These are phyloP conservation scores for Balakata baccata DNA, from an alignment of 345 rosid genomes.

Conservation along the genomic window DNA sequence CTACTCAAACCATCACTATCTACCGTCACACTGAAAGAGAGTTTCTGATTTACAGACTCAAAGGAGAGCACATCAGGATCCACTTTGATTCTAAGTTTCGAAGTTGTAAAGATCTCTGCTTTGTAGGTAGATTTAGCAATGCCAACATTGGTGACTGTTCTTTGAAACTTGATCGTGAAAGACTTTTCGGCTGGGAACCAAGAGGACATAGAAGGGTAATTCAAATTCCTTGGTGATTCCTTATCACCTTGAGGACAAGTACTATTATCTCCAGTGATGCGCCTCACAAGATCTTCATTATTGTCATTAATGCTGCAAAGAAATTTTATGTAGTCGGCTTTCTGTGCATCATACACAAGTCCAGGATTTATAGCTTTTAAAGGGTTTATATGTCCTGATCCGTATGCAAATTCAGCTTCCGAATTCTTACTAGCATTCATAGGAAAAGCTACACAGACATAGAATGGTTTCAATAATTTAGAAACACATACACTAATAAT, in stretches of 20 bases:
- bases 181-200: background rate
- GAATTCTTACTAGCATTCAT: slow-evolving; percentile 26
- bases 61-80: slow-evolving; percentile 30
- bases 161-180: slow-evolving; percentile 21
- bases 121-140: slow-evolving; percentile 31
- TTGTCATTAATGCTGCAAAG: slow-evolving; percentile 31
- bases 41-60: slow-evolving; percentile 22
- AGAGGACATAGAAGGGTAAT: slow-evolving; percentile 38
- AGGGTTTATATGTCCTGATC: slow-evolving; percentile 43
- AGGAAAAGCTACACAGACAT: slow-evolving; percentile 25
- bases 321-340: slow-evolving; percentile 38
- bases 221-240: slow-evolving; percentile 26
- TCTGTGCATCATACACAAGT: slow-evolving; percentile 35
- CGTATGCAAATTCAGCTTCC: slow-evolving; percentile 39
- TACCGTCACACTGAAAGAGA: slow-evolving; percentile 28
- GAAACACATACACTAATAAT: background rate
- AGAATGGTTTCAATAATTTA: background rate
- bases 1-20: slow-evolving; percentile 19
- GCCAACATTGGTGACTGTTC: slow-evolving; percentile 44
- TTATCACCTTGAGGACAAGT: slow-evolving; percentile 12
- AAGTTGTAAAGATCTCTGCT: slow-evolving; percentile 9
- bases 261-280: slow-evolving; percentile 21
- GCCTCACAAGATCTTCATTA: slow-evolving; percentile 10
- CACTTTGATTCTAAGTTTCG: slow-evolving; percentile 22
- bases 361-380: slow-evolving; percentile 38